A percentile compares a stretch with the other conserved stretches of the same genome.
Conservation (phyloP, 257 asterid genomes). For the Cynanchum wilfordii region DNA sequence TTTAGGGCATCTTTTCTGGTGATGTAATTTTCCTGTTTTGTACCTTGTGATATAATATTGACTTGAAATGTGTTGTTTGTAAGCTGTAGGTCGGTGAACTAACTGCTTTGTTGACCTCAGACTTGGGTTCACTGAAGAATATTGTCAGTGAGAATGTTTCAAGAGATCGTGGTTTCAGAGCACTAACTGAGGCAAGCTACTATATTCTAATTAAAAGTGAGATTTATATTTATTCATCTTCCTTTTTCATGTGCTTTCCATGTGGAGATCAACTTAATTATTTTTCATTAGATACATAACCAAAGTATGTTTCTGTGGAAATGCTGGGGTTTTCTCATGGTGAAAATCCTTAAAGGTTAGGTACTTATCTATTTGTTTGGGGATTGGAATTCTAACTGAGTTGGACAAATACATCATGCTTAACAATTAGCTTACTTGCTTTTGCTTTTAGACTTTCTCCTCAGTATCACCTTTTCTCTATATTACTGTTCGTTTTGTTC, state of each 20-base stretch:
- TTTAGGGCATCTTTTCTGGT: neutral
- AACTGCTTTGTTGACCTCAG: constrained; percentile 81
- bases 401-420: neutral
- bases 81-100: constrained; percentile 83
- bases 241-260: constrained; percentile 6
- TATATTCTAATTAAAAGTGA: constrained; percentile 62
- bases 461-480: constrained; percentile 13
- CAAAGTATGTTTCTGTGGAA: neutral
- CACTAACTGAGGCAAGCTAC: constrained; percentile 98
- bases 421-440: neutral
- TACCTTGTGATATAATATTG: neutral
- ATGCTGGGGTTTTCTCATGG: neutral
- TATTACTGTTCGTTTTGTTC: constrained; percentile 62
- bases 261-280: neutral
- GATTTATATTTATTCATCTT: constrained; percentile 41
- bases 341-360: neutral
- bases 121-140: constrained; percentile 82
- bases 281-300: neutral
- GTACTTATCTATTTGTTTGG: neutral
- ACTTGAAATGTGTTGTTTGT: constrained; percentile 2
- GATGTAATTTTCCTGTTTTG: neutral
- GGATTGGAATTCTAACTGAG: neutral
- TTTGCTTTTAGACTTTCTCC: constrained; percentile 3
- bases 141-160: constrained; percentile 87
- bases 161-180: constrained; percentile 98